Conservation (phyloP, 352 stramenopile species). For the Elongisporangium prolatum region DNA sequence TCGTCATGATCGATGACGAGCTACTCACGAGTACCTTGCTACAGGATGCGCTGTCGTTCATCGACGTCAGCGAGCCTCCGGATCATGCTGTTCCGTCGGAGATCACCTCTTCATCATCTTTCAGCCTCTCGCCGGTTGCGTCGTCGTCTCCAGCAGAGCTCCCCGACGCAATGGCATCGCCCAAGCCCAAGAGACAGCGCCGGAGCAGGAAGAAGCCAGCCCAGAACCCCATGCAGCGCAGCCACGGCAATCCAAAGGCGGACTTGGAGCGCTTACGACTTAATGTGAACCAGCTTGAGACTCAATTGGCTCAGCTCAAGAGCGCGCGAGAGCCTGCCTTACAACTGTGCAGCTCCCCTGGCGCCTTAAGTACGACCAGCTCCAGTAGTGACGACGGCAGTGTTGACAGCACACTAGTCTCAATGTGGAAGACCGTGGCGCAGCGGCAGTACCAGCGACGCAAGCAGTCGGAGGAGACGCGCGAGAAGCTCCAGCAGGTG, state of each 20-base stretch:
- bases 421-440: neutral
- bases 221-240: neutral
- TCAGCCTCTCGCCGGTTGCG: neutral
- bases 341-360: neutral
- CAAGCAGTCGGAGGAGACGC: neutral
- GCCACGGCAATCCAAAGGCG: neutral
- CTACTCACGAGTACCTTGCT: slow-evolving; percentile 1
- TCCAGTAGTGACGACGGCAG: neutral
- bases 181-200: neutral
- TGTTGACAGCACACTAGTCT: neutral
- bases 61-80: slow-evolving; percentile 5
- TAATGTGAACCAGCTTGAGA: neutral
- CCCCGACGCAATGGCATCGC: neutral
- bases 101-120: neutral
- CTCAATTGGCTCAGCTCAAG: neutral
- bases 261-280: neutral
- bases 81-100: no score
- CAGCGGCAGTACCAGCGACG: neutral
- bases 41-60: slow-evolving; percentile 14
- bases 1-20: neutral
- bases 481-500: neutral
- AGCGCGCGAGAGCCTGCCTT: neutral
- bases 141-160: neutral
- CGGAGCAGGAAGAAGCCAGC: neutral
- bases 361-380: neutral